Base-by-base conservation (phyloP, 768 basidiomycete genomes). In the Tulasnella sp. region DNA sequence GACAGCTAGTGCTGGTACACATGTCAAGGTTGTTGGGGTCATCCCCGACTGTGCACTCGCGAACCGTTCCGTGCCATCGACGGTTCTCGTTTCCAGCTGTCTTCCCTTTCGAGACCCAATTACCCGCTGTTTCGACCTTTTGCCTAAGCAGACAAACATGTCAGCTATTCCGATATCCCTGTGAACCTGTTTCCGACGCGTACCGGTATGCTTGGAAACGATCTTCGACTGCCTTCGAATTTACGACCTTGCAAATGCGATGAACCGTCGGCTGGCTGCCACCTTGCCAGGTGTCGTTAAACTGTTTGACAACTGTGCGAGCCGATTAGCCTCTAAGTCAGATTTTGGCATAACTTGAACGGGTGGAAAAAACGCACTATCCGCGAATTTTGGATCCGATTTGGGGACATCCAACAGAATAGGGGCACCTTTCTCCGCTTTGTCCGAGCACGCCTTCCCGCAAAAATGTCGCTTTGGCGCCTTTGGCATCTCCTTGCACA, bases 41-140 rank as follows among this genome's bases (percentile, higher is more conserved):
- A 42, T 67, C 67, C 40, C 37, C 64, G 26, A 42, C 44, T 22
- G 83, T 85, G 78, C 89, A 90, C 64, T 86, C 83, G 19, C 89
- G 82, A 40, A 84, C 83, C 12, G 89, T 90, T 22, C 90, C 89
- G 77, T 90, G 89, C 89, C 88, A 90, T 26, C 89, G 85, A 36
- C 89, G 86, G 75, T 89, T 88, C 78, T 90, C 88, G 75, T 90
- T 90, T 36, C 89, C 89, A 35, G 85, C 79, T 5, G 87, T 85
- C 62, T 86, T 82, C 40, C 87, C 87, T 3, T 82, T 75, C 40
- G 82, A 76, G 3, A 77, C 82, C 73, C 90, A 90, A 36, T 88
- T 84, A 0, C 89, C 89, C 62, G 84, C 83, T 42, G 80, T 75
- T 77, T 90, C 89, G 5, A 90, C 34, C 82, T 71, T 79, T 88